phyloP scores from a whole-genome alignment of 805 yeast species.

The Candida saitoana region DNA sequence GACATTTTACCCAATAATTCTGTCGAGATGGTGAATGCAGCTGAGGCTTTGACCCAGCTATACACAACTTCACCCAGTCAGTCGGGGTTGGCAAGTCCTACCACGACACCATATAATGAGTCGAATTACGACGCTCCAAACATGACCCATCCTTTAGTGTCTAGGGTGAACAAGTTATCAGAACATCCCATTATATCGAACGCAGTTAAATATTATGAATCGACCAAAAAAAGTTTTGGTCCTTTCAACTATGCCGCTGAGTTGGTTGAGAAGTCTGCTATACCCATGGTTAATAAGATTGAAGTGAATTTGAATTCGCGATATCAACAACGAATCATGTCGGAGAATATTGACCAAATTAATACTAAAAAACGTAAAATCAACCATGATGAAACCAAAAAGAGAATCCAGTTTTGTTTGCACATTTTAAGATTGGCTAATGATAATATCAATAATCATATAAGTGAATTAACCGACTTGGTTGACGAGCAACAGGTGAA shows the following conservation, averaged over 20 bases:
- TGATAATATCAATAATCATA: slow-evolving; percentile 64
- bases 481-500: slow-evolving; percentile 45
- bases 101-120: slow-evolving; percentile 7
- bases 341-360: slow-evolving; percentile 12
- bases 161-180: slow-evolving; percentile 34
- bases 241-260: slow-evolving; percentile 60
- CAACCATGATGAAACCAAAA: slow-evolving; percentile 53
- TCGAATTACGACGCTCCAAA: neutral
- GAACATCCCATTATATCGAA: slow-evolving; percentile 43
- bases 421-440: slow-evolving; percentile 80
- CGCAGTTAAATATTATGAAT: slow-evolving; percentile 47
- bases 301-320: slow-evolving; percentile 43
- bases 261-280: slow-evolving; percentile 52
- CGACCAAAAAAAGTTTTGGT: slow-evolving; percentile 42
- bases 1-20: slow-evolving; percentile 1
- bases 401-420: slow-evolving; percentile 71
- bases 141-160: slow-evolving; percentile 35
- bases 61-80: slow-evolving; percentile 16
- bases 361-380: slow-evolving; percentile 10
- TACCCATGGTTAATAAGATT: slow-evolving; percentile 48
- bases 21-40: slow-evolving; percentile 33
- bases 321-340: slow-evolving; percentile 26
- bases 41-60: slow-evolving; percentile 39
- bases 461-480: slow-evolving; percentile 53
- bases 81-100: slow-evolving; percentile 10